A percentile compares a stretch with the other conserved stretches of the same genome.
phyloP scores from a whole-genome alignment of 2,329 filamentous ascomycete genomes.

The Zasmidium angulare region DNA sequence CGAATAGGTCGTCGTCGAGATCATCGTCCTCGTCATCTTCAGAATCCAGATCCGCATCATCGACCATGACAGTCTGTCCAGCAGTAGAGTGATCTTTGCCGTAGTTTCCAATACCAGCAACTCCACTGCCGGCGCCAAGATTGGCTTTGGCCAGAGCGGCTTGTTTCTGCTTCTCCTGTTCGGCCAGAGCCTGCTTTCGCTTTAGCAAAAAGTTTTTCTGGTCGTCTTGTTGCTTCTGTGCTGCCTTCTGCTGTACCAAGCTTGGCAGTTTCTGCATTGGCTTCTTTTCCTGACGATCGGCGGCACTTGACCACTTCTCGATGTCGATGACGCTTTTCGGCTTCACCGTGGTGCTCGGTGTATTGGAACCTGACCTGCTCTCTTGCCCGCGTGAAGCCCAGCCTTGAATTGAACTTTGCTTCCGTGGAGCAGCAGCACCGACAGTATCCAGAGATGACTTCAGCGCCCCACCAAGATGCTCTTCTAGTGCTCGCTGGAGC shows the following conservation, averaged over 20 bases:
- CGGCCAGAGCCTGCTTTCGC: conserved; percentile 72
- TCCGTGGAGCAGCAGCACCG: conserved; percentile 30
- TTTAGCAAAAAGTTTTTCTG: conserved; percentile 67
- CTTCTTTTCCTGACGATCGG: conserved; percentile 32
- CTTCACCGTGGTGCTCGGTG: conserved; percentile 22
- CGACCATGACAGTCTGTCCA: conserved; percentile 88
- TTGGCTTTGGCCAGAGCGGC: conserved; percentile 27
- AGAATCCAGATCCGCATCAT: conserved; percentile 60
- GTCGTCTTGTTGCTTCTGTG: conserved; percentile 41
- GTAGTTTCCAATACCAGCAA: conserved; percentile 68
- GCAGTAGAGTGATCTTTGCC: conserved; percentile 76
- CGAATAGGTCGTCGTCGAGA: conserved; percentile 69
- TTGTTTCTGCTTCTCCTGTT: conserved; percentile 66
- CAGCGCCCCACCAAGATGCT: conserved; percentile 41
- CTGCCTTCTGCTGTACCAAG: conserved; percentile 25
- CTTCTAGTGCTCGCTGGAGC: conserved; percentile 62
- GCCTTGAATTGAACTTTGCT: conserved; percentile 42
- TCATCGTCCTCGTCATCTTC: conserved; percentile 41
- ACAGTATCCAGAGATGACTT: conserved; percentile 10
- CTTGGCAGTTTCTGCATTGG: conserved; percentile 23
- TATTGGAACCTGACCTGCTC: conserved; percentile 22
- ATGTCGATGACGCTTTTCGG: conserved; percentile 34
- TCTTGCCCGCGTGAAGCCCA: conserved; percentile 38
- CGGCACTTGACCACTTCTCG: conserved; percentile 18
- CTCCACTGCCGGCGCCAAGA: conserved; percentile 75